Conservation (phyloP, 2,329 filamentous ascomycete genomes). For the Hymenoscyphus infarciens region DNA sequence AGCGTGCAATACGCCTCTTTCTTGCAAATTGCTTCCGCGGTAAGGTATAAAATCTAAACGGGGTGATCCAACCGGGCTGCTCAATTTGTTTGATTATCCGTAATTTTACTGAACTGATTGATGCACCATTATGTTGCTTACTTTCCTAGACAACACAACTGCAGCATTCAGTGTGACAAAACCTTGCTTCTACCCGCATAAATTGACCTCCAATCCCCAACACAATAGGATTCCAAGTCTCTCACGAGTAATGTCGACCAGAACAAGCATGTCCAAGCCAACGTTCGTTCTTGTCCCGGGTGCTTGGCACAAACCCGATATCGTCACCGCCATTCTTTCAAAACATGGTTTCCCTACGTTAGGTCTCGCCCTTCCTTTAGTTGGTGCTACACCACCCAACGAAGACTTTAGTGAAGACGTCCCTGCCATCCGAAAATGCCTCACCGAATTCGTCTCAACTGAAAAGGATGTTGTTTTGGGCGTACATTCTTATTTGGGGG, state of each 20-base stretch:
- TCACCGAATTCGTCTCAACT: slow-evolving; percentile 31
- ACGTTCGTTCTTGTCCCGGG: slow-evolving; percentile 38
- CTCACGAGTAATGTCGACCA: background rate
- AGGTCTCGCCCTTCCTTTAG: slow-evolving; percentile 35
- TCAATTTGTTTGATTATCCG: too few species aligned
- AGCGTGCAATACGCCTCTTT: too few species aligned
- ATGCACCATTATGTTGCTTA: too few species aligned
- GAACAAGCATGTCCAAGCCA: slow-evolving; percentile 22
- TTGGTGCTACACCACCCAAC: slow-evolving; percentile 29
- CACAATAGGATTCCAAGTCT: too few species aligned
- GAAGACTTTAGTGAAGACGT: slow-evolving; percentile 36
- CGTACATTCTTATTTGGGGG: slow-evolving; percentile 39
- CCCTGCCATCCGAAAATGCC: slow-evolving; percentile 33
- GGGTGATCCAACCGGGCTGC: too few species aligned
- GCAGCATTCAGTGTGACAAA: too few species aligned
- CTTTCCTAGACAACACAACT: too few species aligned
- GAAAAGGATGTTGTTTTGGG: slow-evolving; percentile 38
- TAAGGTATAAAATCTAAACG: too few species aligned
- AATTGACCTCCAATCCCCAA: too few species aligned
- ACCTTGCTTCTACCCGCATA: too few species aligned
- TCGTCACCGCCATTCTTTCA: slow-evolving; percentile 32
- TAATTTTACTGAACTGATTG: too few species aligned
- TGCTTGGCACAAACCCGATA: slow-evolving; percentile 37
- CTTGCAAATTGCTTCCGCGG: too few species aligned
- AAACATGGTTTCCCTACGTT: slow-evolving; percentile 27